Conservation (phyloP, 2,329 filamentous ascomycete genomes). For the Nannizziopsis arthrosporioides region DNA sequence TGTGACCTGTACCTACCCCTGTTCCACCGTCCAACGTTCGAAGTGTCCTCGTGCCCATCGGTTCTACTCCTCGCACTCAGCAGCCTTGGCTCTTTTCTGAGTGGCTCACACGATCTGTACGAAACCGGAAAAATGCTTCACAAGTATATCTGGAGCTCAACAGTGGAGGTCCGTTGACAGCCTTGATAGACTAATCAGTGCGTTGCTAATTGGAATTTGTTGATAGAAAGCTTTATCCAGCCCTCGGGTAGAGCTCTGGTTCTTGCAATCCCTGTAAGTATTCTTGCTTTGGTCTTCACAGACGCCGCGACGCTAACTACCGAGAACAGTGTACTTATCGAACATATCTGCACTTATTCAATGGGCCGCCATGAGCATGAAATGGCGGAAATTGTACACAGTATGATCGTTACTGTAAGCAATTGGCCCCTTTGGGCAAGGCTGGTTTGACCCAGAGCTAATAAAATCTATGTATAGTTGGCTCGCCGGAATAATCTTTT, state of each 20-base stretch:
- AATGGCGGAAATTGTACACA: slow-evolving; percentile 18
- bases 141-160: slow-evolving; percentile 13
- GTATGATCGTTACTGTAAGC: slow-evolving; percentile 18
- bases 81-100: slow-evolving; percentile 14
- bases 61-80: slow-evolving; percentile 16
- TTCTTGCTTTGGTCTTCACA: background rate
- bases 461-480: slow-evolving; percentile 9
- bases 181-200: background rate
- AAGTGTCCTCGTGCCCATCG: slow-evolving; percentile 11
- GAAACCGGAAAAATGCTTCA: slow-evolving; percentile 14
- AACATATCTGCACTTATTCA: slow-evolving; percentile 18
- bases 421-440: background rate
- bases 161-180: slow-evolving; percentile 11
- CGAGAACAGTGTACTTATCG: slow-evolving; percentile 14
- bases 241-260: slow-evolving; percentile 17
- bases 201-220: too few relatives aligned
- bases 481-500: slow-evolving; percentile 18
- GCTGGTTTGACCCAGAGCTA: background rate
- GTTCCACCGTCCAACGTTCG: slow-evolving; percentile 18
- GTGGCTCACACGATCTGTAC: slow-evolving; percentile 7
- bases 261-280: slow-evolving; percentile 17
- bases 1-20: slow-evolving; percentile 17
- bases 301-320: background rate
- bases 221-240: slow-evolving; percentile 14
- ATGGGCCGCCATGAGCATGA: slow-evolving; percentile 18